Conservation (phyloP, 306 rosid genomes). For the Sicyos baderoa region DNA sequence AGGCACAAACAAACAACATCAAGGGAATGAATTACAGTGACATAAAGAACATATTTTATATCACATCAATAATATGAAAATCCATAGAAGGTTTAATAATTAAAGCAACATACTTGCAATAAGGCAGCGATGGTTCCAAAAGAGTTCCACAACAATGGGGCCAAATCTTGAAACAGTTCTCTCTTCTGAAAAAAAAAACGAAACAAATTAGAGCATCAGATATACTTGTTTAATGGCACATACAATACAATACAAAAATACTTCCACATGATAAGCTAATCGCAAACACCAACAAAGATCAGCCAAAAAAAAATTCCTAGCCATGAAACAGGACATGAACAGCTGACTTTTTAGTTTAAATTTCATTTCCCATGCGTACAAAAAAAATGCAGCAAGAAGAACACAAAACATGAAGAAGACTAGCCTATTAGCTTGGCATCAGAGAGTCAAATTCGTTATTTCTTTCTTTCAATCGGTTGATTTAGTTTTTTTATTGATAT, state of each 20-base stretch:
- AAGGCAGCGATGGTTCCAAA: slow-evolving; percentile 94
- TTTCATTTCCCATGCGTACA: background rate
- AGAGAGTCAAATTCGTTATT: background rate
- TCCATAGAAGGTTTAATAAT: slow-evolving; percentile 8
- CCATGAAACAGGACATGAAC: background rate
- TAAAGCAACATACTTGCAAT: slow-evolving; percentile 42
- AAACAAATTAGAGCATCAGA: slow-evolving; percentile 23
- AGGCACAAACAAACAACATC: background rate
- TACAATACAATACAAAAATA: slow-evolving; percentile 28
- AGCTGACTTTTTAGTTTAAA: background rate
- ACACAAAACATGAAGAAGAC: background rate
- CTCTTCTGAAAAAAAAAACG: slow-evolving; percentile 51
- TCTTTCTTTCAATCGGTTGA: background rate
- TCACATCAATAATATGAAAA: background rate
- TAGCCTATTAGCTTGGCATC: background rate
- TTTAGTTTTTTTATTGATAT: too few species aligned
- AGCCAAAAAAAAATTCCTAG: background rate
- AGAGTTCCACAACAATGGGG: slow-evolving; percentile 91
- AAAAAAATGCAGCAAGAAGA: background rate
- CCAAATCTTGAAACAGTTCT: slow-evolving; percentile 91
- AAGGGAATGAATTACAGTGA: background rate
- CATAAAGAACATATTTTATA: background rate
- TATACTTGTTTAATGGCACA: slow-evolving; percentile 24
- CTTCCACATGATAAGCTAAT: slow-evolving; percentile 16
- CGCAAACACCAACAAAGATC: background rate